phyloP scores from a whole-genome alignment of 1,284 basidiomycete genomes.

The Microbotryum intermedium region DNA sequence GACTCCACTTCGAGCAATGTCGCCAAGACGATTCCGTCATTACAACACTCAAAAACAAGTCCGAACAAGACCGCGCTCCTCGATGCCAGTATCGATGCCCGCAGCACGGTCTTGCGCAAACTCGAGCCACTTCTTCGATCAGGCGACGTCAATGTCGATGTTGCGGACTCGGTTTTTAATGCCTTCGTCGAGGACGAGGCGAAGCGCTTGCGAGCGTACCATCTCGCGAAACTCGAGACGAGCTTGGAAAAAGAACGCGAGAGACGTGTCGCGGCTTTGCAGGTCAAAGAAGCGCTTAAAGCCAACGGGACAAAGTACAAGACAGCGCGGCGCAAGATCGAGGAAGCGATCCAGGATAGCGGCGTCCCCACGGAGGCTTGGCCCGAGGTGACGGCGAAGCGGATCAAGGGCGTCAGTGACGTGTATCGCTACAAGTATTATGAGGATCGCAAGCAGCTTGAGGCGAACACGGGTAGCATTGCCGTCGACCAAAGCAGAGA shows the following conservation, averaged over 20 bases:
- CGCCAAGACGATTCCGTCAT: slow-evolving; percentile 16
- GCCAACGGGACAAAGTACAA: slow-evolving; percentile 10
- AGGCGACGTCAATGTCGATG: not conserved
- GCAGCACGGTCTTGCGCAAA: slow-evolving; percentile 7
- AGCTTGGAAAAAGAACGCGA: slow-evolving; percentile 20
- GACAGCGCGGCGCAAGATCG: slow-evolving; percentile 14
- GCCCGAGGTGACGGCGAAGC: slow-evolving; percentile 17
- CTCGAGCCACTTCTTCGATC: slow-evolving; percentile 9
- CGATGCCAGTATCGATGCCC: slow-evolving; percentile 6
- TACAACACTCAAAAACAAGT: slow-evolving; percentile 1
- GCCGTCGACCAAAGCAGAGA: slow-evolving; percentile 11
- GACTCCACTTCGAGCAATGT: not conserved
- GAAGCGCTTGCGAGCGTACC: slow-evolving; percentile 13
- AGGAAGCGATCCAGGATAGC: slow-evolving; percentile 15
- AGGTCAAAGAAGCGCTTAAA: not conserved
- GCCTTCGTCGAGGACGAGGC: slow-evolving; percentile 12
- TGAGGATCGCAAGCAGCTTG: slow-evolving; percentile 14
- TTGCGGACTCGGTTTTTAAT: slow-evolving; percentile 15
- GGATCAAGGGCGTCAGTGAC: slow-evolving; percentile 25
- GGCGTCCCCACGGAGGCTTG: slow-evolving; percentile 4
- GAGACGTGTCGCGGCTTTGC: slow-evolving; percentile 3
- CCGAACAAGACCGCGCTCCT: not conserved
- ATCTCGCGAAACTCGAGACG: slow-evolving; percentile 5
- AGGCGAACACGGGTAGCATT: slow-evolving; percentile 18
- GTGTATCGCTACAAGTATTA: slow-evolving; percentile 22